Base-by-base conservation (phyloP, 1,139 yeast species). In the Trichomonascaceae sp. region DNA sequence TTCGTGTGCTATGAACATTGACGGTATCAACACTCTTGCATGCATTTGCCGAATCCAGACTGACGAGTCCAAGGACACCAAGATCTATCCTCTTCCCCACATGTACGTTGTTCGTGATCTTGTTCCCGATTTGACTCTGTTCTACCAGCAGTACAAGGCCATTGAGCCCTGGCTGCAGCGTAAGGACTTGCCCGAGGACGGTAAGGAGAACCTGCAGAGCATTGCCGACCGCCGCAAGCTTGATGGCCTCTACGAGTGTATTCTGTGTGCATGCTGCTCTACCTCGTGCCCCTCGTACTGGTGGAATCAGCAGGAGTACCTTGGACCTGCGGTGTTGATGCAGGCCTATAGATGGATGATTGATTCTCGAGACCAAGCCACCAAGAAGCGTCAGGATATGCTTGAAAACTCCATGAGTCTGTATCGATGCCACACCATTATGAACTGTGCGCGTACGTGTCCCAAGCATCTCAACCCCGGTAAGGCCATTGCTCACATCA, bases 401-500 rank as follows among this genome's bases (percentile, higher is more conserved):
- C 71, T 89, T 54, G 92, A 92, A 62, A 89, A 89, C 72, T 77
- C 95, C 41, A 92, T 89, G 98, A 79, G 94, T 40, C 69, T 89
- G 56, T 89, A 92, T 74, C 80, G 99, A 71, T 89, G 99, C 64
- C 99, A 89, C 69, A 89, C 97, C 43, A 89, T 89, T 56, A 81
- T 89, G 94, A 89, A 89, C 73, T 89, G 97, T 74, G 73, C 97
- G 38, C 78, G 73, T 61, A 92, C 98, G 38, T 89, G 99, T 70
- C 99, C 99, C 51, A 89, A 89, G 74, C 97, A 97, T 44, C 74
- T 92, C 67, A 92, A 92, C 66, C 99, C 99, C 35, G 99, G 97
- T 65, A 69, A 60, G 53, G 98, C 98, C 42, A 92, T 89, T 64
- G 97, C 98, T 44, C 87, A 84, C 65, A 85, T 89, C 63, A 89